Base-by-base conservation (phyloP, 176 grass and related monocot genomes). In the Metroxylon sagu region DNA sequence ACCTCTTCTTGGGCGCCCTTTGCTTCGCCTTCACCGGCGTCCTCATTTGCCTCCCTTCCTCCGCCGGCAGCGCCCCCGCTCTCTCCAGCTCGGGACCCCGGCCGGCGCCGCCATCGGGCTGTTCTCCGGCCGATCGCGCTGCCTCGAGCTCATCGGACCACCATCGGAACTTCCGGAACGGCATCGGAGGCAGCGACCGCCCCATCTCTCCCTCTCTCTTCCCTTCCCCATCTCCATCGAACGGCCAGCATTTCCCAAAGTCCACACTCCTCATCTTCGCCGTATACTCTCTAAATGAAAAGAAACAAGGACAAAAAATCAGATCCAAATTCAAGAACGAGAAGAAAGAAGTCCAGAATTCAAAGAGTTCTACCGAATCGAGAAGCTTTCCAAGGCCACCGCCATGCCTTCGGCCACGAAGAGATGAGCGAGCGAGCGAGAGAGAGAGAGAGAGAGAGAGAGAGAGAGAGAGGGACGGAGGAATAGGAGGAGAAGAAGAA, bases 1-100 rank as follows among this genome's bases (percentile, higher is more conserved):
- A 77, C 58, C 74, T 53, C 74, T 77, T 77, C 58, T 77, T 77
- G 65, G 65, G 57, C 49, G 74, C 49, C 65, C 35, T 54, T 56
- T 70, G 74, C 29, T 55, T 77, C 25, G 14, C 49, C 49, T 25
- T 23, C n/a, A 23, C 50, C 26, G 60, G 63, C 53, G 16, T 29
- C 73, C 64, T 57, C 55, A 15, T 28, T 27, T 60, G 58, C 28
- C 27, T 31, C 58, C 48, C 54, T 54, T 30, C 12, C 65, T 60
- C 61, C 74, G 21, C 61, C 57, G 26, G 57, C 29, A 43, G 35
- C 35, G 19, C 8, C 39, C 61, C 56, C 57, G 19, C 18, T 71
- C 76, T 76, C 79, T 27, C 51, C n/a, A 21, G 56, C 66, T 62
- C 29, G 56, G 14, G 14, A 10, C 23, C 55, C n/a, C 66, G 6